Evolutionary conservation across 768 basidiomycete species (phyloP), one percentile per base, ranked within the genome.

Genomic region (Russula earlei): DNA sequence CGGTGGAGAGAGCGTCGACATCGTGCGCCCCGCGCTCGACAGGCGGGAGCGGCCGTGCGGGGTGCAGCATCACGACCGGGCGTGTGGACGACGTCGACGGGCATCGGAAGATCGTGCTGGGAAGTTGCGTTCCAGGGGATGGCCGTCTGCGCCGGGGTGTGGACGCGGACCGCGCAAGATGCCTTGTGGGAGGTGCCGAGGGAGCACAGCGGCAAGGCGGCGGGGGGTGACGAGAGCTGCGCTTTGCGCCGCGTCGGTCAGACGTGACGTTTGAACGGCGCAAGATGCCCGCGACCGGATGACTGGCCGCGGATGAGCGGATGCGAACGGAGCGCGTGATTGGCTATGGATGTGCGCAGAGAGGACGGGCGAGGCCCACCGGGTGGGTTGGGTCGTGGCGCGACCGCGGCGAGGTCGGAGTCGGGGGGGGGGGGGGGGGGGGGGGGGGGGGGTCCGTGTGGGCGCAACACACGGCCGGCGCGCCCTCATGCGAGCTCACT

Each of bases 291-390:
- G 42, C 70, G 75, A 6, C 83, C 81, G 56, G 77, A 80, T 0
- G 86, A 86, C 59, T 82, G 76, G 9, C 85, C 85, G 53, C 87
- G 82, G 60, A 89, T 87, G 49, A 89, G 75, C 7, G 86, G 87
- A 65, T 89, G 87, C 0, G 85, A 85, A 15, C 84, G 83, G 48
- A 85, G 71, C 0, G 55, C 59, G 24, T 76, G 71, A 3, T 70
- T 66, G 56, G 54, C 51, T 11, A 70, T 66, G n/a, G 76, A 66
- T 15, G 85, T 85, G 63, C 84, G 79, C 31, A 69, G 78, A 5
- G 85, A 87, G 10, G 83, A 75, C 8, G 85, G 83, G 17, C 85
- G 79, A n/a, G n/a, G n/a, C n/a, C n/a, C 6, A 81, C 77, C 58
- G 67, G 54, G 19, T 67, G 58, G 22, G 41, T 31, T 66, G 58